phyloP scores from a whole-genome alignment of 2,329 filamentous ascomycete genomes.

The Colletotrichum viniferum region DNA sequence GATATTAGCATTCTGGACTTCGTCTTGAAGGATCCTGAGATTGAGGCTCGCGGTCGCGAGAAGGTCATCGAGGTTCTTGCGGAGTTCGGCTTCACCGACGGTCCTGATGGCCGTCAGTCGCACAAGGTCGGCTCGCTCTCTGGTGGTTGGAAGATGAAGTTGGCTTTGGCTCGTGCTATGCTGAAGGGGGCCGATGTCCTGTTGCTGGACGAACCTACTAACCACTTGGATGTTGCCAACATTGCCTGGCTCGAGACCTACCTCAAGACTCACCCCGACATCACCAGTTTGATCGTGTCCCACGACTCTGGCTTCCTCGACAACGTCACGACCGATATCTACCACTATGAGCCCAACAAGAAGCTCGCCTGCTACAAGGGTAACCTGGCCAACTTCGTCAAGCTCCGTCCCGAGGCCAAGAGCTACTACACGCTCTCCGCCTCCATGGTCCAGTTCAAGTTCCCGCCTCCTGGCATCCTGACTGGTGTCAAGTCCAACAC shows the following conservation, averaged over 20 bases:
- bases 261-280: conserved; percentile 92
- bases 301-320: conserved; percentile 99
- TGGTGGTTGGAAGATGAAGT: conserved; percentile 99
- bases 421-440: conserved; percentile 96
- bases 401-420: conserved; percentile 90
- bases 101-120: conserved; percentile 85
- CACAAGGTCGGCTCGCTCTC: conserved; percentile 93
- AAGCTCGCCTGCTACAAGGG: conserved; percentile 89
- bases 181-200: conserved; percentile 95
- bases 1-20: conserved; percentile 96
- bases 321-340: conserved; percentile 97
- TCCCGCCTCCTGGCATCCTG: conserved; percentile 92
- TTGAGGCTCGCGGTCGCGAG: conserved; percentile 77
- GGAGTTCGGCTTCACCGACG: conserved; percentile 92
- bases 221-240: conserved; percentile 95
- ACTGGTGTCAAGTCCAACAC: conserved; percentile 95
- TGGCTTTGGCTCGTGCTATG: conserved; percentile 95
- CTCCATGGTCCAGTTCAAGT: conserved; percentile 93
- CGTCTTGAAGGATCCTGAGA: conserved; percentile 85
- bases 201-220: conserved; percentile 96
- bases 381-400: conserved; percentile 83
- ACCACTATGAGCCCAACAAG: conserved; percentile 96
- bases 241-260: conserved; percentile 97
- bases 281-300: conserved; percentile 96
- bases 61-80: conserved; percentile 83